Evolutionary conservation across 176 grass and related monocot species (phyloP).

Genomic region (Aegilops tauschii): DNA sequence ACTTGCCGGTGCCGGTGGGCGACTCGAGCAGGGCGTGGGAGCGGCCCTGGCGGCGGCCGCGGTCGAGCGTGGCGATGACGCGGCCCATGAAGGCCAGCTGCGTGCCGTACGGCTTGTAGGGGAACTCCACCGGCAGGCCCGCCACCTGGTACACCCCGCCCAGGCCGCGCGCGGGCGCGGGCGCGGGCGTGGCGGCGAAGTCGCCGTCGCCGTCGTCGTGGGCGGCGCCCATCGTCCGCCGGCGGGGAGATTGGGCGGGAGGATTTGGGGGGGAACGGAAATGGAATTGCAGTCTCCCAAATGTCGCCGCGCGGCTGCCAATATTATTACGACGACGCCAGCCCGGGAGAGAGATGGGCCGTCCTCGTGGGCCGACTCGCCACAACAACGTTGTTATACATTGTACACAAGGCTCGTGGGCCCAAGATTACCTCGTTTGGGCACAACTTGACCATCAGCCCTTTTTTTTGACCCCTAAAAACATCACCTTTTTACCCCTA

Average conservation of each 20-base stretch:
- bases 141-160: slow-evolving; percentile 73
- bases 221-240: neutral
- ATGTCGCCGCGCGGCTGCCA: neutral
- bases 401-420: too few species aligned
- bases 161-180: neutral
- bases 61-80: slow-evolving; percentile 78
- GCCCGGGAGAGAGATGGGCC: neutral
- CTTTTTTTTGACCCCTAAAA: too few species aligned
- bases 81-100: slow-evolving; percentile 98
- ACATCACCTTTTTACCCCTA: too few species aligned
- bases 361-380: neutral
- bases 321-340: neutral
- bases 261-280: slow-evolving; percentile 19
- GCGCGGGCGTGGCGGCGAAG: slow-evolving; percentile 19
- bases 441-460: too few species aligned
- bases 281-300: slow-evolving; percentile 11
- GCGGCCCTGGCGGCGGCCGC: slow-evolving; percentile 68
- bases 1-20: slow-evolving; percentile 93
- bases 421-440: too few species aligned
- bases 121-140: slow-evolving; percentile 86
- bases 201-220: slow-evolving; percentile 25
- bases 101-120: slow-evolving; percentile 84
- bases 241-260: slow-evolving; percentile 22
- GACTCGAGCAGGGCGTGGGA: slow-evolving; percentile 92
- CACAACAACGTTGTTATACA: too few species aligned